These are phyloP conservation scores for Penicillium canariense DNA, from an alignment of 495 filamentous ascomycete genomes.

Conservation along the genomic window DNA sequence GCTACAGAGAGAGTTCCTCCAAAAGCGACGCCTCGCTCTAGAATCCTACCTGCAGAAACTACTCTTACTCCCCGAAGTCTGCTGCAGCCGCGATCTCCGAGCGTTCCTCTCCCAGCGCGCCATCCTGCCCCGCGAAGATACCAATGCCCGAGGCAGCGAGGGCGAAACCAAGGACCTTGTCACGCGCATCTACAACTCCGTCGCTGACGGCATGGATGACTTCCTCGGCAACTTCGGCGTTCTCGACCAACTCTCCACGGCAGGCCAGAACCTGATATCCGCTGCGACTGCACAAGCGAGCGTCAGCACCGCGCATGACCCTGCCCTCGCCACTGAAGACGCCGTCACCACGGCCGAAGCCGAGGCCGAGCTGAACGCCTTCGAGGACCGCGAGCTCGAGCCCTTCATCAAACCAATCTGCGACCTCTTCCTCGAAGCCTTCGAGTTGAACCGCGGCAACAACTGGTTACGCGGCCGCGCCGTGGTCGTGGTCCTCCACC, in stretches of 20 bases:
- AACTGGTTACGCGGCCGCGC: constrained; percentile 93
- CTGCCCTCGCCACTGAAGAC: constrained; percentile 51
- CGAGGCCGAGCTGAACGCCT: constrained; percentile 90
- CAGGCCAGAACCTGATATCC: constrained; percentile 89
- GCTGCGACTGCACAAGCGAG: constrained; percentile 78
- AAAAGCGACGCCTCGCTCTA: constrained; percentile 78
- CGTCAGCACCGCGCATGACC: constrained; percentile 34
- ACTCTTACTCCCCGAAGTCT: constrained; percentile 86
- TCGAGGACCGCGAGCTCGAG: constrained; percentile 83
- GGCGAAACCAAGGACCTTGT: constrained; percentile 85
- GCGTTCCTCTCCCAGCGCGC: constrained; percentile 91
- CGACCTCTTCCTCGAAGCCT: constrained; percentile 94
- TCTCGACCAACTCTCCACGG: constrained; percentile 88
- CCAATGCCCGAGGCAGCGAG: constrained; percentile 50
- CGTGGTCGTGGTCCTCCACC: constrained; percentile 78
- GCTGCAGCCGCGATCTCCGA: constrained; percentile 85
- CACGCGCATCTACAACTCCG: constrained; percentile 89
- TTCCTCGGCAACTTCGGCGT: constrained; percentile 94
- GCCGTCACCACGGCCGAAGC: constrained; percentile 78
- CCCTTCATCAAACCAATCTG: constrained; percentile 98
- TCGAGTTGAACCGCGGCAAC: constrained; percentile 90
- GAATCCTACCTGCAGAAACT: constrained; percentile 85
- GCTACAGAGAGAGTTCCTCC: constrained; percentile 89
- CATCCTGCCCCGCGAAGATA: constrained; percentile 58
- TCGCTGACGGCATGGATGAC: constrained; percentile 97